Conservation (phyloP, 192 early-diverging fungal species). For the Radiomyces spectabilis region DNA sequence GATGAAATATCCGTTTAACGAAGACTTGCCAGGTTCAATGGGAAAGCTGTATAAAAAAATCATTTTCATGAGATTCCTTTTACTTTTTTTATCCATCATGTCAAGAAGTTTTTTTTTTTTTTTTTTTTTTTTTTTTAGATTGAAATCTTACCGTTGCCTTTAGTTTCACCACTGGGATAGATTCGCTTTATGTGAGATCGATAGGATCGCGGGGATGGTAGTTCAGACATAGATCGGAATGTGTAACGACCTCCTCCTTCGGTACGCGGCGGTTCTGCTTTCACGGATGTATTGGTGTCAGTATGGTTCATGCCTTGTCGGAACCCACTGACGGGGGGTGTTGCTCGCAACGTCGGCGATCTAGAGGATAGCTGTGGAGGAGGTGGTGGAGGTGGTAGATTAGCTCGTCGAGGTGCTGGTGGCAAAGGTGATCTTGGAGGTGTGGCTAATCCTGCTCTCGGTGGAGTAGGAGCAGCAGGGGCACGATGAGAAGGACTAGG, state of each 20-base stretch:
- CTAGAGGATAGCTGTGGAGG: neutral
- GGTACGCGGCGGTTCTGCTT: neutral
- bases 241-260: slow-evolving; percentile 18
- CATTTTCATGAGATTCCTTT: neutral
- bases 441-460: neutral
- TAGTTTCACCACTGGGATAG: neutral
- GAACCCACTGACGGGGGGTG: too few species aligned
- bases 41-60: slow-evolving; percentile 2
- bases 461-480: slow-evolving; percentile 11
- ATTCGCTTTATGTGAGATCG: neutral
- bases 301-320: neutral
- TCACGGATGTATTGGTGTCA: neutral
- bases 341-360: too few species aligned
- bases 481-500: neutral
- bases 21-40: neutral
- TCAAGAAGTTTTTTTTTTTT: neutral
- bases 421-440: slow-evolving; percentile 1
- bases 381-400: neutral
- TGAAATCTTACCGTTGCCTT: neutral
- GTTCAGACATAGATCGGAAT: slow-evolving; percentile 9
- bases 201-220: slow-evolving; percentile 8
- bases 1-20: neutral
- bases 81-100: too few species aligned
- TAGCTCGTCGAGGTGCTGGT: neutral
- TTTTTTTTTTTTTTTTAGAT: neutral